Percentiles rank a stretch among this genome's conserved stretches.
Conservation (phyloP, 345 rosid species). For the Carallia pectinifolia region DNA sequence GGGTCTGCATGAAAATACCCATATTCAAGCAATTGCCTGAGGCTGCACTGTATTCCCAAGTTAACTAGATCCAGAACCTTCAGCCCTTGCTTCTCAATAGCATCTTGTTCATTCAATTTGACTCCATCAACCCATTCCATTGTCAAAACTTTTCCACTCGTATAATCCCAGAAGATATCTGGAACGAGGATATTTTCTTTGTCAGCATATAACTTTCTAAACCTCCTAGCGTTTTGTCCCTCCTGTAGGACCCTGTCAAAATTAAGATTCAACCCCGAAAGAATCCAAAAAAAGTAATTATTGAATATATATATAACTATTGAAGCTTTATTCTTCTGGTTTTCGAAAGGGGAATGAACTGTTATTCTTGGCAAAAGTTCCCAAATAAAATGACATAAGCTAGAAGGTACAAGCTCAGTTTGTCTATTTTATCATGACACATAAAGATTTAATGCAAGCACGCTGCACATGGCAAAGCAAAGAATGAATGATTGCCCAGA, state of each 20-base stretch:
- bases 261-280: slow-evolving; percentile 48
- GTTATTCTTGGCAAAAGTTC: neutral
- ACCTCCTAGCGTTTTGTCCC: slow-evolving; percentile 94
- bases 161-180: slow-evolving; percentile 96
- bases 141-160: slow-evolving; percentile 81
- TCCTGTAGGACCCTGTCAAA: slow-evolving; percentile 76
- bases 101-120: slow-evolving; percentile 79
- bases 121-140: slow-evolving; percentile 99
- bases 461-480: neutral
- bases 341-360: neutral
- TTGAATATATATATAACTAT: neutral
- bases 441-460: neutral
- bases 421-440: neutral
- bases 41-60: slow-evolving; percentile 93
- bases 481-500: neutral
- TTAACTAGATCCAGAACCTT: slow-evolving; percentile 95
- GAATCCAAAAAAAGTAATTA: slow-evolving; percentile 19
- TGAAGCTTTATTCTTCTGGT: neutral
- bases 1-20: slow-evolving; percentile 98
- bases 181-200: slow-evolving; percentile 91
- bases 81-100: slow-evolving; percentile 88
- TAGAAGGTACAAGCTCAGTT: neutral
- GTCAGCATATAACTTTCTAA: slow-evolving; percentile 89
- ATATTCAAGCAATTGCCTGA: slow-evolving; percentile 90
- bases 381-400: slow-evolving; percentile 1